phyloP scores from a whole-genome alignment of 1,284 basidiomycete species.

The Lignosus rhinocerotis region DNA sequence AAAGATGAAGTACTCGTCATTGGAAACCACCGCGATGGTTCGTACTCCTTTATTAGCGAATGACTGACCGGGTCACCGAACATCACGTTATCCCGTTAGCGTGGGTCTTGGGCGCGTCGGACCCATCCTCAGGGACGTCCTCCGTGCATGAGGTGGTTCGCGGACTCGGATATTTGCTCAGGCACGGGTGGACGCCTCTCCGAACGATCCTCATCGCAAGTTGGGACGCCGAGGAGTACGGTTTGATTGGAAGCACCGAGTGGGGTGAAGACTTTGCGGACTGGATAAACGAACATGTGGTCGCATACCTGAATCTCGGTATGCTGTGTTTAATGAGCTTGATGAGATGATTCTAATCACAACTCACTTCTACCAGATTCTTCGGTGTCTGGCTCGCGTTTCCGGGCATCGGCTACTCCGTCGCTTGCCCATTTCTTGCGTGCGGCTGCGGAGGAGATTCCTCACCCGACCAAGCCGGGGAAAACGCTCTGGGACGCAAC shows the following conservation, averaged over 20 bases:
- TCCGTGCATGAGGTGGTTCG: slow-evolving; percentile 80
- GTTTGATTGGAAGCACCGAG: slow-evolving; percentile 84
- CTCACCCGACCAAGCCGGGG: slow-evolving; percentile 57
- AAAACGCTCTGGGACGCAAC: slow-evolving; percentile 68
- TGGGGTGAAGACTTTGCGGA: slow-evolving; percentile 86
- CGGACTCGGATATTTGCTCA: slow-evolving; percentile 72
- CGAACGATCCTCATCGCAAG: slow-evolving; percentile 84
- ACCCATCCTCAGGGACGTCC: slow-evolving; percentile 87
- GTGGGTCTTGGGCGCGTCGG: slow-evolving; percentile 73
- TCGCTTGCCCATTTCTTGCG: slow-evolving; percentile 77
- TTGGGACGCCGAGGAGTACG: slow-evolving; percentile 95
- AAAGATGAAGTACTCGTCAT: slow-evolving; percentile 85
- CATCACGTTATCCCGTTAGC: slow-evolving; percentile 2
- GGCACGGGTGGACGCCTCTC: slow-evolving; percentile 84
- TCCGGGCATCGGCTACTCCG: slow-evolving; percentile 60
- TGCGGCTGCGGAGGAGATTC: slow-evolving; percentile 62
- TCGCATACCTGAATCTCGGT: slow-evolving; percentile 86
- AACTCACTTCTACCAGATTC: slow-evolving; percentile 42
- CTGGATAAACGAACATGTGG: slow-evolving; percentile 77
- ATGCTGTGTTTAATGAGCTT: slow-evolving; percentile 23
- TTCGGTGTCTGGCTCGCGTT: slow-evolving; percentile 70
- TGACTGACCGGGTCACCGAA: background rate
- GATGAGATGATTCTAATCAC: background rate
- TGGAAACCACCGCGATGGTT: slow-evolving; percentile 85
- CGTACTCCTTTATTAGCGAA: slow-evolving; percentile 18